These are phyloP conservation scores for Metarhizium guizhouense DNA, from an alignment of 2,329 filamentous ascomycete species.

Conservation along the genomic window DNA sequence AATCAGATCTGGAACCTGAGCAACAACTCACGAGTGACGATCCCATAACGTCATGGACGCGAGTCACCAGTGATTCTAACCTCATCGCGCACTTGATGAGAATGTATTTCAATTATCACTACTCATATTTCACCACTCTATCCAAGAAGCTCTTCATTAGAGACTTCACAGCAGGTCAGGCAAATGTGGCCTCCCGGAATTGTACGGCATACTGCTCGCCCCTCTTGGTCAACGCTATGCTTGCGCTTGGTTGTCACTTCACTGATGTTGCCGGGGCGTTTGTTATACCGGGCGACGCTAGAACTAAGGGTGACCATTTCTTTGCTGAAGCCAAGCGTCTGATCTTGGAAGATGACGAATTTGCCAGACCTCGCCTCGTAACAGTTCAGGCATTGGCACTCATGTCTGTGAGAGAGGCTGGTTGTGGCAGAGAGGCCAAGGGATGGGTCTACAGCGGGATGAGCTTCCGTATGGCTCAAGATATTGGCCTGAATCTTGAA, in stretches of 20 bases:
- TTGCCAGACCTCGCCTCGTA: constrained; percentile 77
- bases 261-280: constrained; percentile 67
- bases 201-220: constrained; percentile 73
- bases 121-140: constrained; percentile 87
- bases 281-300: constrained; percentile 60
- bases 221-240: constrained; percentile 85
- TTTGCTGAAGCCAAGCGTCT: constrained; percentile 88
- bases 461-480: constrained; percentile 95
- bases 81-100: constrained; percentile 82
- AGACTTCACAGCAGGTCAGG: constrained; percentile 69
- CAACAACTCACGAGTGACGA: constrained; percentile 49
- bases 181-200: constrained; percentile 37
- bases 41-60: constrained; percentile 78
- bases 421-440: constrained; percentile 86
- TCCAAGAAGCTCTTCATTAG: constrained; percentile 80
- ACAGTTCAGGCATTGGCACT: constrained; percentile 89
- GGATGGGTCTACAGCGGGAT: constrained; percentile 98
- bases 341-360: constrained; percentile 85
- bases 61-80: constrained; percentile 69
- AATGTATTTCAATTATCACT: constrained; percentile 98
- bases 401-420: constrained; percentile 94
- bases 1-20: constrained; percentile 32
- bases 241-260: constrained; percentile 89
- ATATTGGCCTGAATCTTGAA: constrained; percentile 85
- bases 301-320: constrained; percentile 91